Percentiles rank a stretch among this genome's conserved stretches.
Evolutionary conservation across 1,284 basidiomycete genomes (phyloP).

Genomic region (Quambalaria eucalypti): DNA sequence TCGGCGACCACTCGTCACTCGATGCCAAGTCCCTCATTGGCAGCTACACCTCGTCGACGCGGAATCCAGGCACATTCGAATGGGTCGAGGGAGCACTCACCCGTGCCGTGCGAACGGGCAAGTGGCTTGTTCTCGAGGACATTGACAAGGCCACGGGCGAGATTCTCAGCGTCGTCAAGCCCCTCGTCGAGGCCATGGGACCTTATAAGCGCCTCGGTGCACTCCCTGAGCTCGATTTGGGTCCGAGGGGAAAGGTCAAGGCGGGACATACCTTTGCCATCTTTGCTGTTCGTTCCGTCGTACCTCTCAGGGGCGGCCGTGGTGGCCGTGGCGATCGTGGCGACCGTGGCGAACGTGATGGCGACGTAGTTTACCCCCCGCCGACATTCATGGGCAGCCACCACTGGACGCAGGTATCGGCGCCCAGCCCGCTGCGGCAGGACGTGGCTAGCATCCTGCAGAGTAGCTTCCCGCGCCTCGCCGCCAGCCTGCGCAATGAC

Average conservation of each 20-base stretch:
- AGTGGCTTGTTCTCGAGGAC: slow-evolving; percentile 89
- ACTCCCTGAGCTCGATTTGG: slow-evolving; percentile 55
- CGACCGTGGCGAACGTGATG: not conserved
- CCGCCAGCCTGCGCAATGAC: slow-evolving; percentile 7
- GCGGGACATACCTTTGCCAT: slow-evolving; percentile 49
- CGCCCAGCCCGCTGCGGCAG: slow-evolving; percentile 16
- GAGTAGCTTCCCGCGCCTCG: slow-evolving; percentile 18
- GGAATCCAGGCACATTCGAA: slow-evolving; percentile 78
- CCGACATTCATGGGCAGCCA: slow-evolving; percentile 62
- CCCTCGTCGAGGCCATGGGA: slow-evolving; percentile 67
- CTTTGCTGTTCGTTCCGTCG: slow-evolving; percentile 46
- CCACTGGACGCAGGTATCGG: slow-evolving; percentile 39
- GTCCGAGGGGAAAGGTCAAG: slow-evolving; percentile 42
- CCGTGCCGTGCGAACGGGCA: slow-evolving; percentile 78
- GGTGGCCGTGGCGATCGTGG: no score
- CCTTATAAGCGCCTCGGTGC: slow-evolving; percentile 64
- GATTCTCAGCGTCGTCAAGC: slow-evolving; percentile 34
- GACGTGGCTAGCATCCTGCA: slow-evolving; percentile 34
- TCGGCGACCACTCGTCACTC: slow-evolving; percentile 56
- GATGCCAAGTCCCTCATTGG: slow-evolving; percentile 90
- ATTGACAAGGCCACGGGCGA: slow-evolving; percentile 57
- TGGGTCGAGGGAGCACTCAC: slow-evolving; percentile 93
- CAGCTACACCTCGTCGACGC: slow-evolving; percentile 81
- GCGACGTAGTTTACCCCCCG: not conserved
- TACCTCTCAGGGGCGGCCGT: not conserved